Conservation (phyloP, 2,329 filamentous ascomycete species). For the Ascochyta rabiei region DNA sequence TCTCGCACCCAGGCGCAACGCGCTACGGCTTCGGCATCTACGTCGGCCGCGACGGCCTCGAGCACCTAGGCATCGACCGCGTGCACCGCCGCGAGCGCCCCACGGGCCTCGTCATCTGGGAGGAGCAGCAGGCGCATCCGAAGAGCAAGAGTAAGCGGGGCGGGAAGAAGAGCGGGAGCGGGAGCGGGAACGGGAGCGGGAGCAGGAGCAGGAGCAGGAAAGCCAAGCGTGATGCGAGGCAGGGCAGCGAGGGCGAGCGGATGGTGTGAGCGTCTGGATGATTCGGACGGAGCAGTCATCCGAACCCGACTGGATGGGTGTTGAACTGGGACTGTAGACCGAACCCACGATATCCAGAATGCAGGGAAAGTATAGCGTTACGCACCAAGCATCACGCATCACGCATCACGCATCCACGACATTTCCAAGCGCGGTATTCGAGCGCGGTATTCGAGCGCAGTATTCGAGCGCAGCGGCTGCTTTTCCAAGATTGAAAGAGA, state of each 20-base stretch:
- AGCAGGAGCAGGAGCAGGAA: background rate
- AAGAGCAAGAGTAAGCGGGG: background rate
- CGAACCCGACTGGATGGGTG: no score
- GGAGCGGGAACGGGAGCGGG: background rate
- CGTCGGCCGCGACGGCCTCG: conserved; percentile 63
- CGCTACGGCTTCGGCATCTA: conserved; percentile 64
- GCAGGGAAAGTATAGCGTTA: no score
- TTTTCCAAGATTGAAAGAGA: no score
- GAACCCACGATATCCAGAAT: no score
- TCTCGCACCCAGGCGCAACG: conserved; percentile 40
- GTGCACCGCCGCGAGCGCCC: conserved; percentile 49
- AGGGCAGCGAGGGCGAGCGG: background rate
- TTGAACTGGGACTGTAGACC: no score
- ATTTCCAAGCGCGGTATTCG: background rate
- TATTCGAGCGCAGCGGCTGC: no score
- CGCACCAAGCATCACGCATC: background rate
- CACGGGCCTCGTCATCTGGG: conserved; percentile 45
- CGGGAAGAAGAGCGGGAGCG: background rate
- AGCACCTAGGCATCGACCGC: conserved; percentile 66
- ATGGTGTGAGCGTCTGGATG: background rate
- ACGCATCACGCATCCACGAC: background rate
- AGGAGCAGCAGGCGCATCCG: conserved; percentile 35
- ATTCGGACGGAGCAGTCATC: no score
- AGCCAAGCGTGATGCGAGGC: conserved; percentile 1
- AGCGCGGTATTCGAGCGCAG: no score